Percentiles rank a stretch among this genome's conserved stretches.
Conservation (phyloP, 768 basidiomycete species). For the Ramaria rubella region DNA sequence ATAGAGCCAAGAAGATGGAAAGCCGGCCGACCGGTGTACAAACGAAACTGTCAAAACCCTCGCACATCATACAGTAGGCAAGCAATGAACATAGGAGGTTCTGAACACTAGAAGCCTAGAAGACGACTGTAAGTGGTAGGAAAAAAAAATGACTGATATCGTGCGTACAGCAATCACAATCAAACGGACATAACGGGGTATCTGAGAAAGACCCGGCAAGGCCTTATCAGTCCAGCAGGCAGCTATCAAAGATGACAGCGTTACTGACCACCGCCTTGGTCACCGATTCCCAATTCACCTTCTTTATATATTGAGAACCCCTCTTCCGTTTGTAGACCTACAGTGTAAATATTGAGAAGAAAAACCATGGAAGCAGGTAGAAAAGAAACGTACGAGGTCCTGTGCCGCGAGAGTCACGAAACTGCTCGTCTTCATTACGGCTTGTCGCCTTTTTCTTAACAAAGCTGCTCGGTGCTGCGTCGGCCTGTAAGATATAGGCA, state of each 20-base stretch:
- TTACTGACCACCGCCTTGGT: constrained; percentile 66
- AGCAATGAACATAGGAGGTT: not conserved
- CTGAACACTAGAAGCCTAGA: not conserved
- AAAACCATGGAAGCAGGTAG: not conserved
- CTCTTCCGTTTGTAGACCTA: constrained; percentile 75
- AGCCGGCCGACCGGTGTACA: too few relatives aligned
- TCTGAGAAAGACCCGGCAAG: constrained; percentile 43
- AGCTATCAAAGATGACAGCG: constrained; percentile 16
- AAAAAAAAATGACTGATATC: not conserved
- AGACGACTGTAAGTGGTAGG: not conserved
- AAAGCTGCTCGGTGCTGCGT: not conserved
- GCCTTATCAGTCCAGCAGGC: not conserved
- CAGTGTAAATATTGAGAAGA: constrained; percentile 13
- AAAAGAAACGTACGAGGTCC: constrained; percentile 49
- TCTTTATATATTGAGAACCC: constrained; percentile 78
- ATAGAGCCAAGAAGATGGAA: constrained; percentile 21
- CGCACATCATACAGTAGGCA: too few relatives aligned
- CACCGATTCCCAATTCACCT: constrained; percentile 67
- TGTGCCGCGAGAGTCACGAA: constrained; percentile 71
- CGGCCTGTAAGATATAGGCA: not conserved
- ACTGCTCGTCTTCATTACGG: constrained; percentile 37
- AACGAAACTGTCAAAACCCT: too few relatives aligned
- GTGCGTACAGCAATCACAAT: constrained; percentile 81
- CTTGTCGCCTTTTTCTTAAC: not conserved
- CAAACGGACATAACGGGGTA: constrained; percentile 81